A percentile compares a stretch with the other conserved stretches of the same genome.
Conservation (phyloP, 495 filamentous ascomycete species). For the Talaromyces wortmannii region DNA sequence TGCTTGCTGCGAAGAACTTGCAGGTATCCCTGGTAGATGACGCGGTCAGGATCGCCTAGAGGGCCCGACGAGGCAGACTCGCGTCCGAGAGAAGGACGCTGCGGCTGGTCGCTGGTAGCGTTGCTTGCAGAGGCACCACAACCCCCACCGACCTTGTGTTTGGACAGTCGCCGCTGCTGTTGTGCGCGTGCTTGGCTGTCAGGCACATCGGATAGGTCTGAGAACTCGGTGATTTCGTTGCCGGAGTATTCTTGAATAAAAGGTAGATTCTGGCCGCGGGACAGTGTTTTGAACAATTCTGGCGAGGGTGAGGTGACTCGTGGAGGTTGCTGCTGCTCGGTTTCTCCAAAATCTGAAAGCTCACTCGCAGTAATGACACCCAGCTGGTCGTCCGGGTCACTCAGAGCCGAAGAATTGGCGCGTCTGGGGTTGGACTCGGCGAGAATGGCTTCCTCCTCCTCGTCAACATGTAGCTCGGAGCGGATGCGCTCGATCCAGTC, state of each 20-base stretch:
- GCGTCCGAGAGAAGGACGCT: conserved; percentile 29
- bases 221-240: conserved; percentile 80
- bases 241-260: conserved; percentile 74
- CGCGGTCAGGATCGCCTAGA: conserved; percentile 59
- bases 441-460: conserved; percentile 76
- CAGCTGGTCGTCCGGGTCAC: conserved; percentile 1
- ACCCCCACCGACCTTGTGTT: neutral
- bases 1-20: conserved; percentile 78
- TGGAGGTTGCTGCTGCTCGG: conserved; percentile 25
- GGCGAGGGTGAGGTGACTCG: conserved; percentile 39
- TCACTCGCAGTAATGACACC: conserved; percentile 1
- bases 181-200: conserved; percentile 19
- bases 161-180: conserved; percentile 11
- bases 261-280: conserved; percentile 29
- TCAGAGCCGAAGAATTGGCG: conserved; percentile 21
- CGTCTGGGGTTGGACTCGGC: conserved; percentile 44
- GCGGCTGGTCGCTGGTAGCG: neutral
- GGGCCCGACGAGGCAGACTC: conserved; percentile 49
- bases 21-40: conserved; percentile 89
- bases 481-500: conserved; percentile 85
- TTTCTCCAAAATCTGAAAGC: conserved; percentile 3
- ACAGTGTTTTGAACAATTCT: conserved; percentile 21
- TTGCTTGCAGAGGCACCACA: neutral
- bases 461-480: conserved; percentile 70
- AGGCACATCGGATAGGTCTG: conserved; percentile 76